Evolutionary conservation across 176 grass and related monocot species (phyloP).

Genomic region (Canna indica): DNA sequence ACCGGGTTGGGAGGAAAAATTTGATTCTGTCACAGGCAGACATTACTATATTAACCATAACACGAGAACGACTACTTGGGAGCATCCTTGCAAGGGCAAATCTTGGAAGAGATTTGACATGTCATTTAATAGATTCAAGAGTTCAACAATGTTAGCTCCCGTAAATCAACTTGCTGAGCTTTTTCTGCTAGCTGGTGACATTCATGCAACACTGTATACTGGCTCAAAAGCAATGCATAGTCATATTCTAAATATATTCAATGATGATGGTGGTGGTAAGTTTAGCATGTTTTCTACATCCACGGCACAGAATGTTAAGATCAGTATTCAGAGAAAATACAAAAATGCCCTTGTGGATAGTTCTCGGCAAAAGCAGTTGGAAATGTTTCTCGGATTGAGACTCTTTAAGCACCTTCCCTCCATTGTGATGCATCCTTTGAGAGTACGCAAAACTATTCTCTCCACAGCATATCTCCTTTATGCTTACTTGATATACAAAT

Average conservation of each 20-base stretch:
- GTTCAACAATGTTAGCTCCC: slow-evolving; percentile 74
- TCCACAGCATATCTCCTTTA: neutral
- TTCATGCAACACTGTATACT: slow-evolving; percentile 98
- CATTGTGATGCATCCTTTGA: slow-evolving; percentile 68
- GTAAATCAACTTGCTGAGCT: slow-evolving; percentile 88
- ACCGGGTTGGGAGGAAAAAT: slow-evolving; percentile 87
- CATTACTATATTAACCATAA: slow-evolving; percentile 94
- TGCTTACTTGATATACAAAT: neutral
- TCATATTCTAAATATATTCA: slow-evolving; percentile 97
- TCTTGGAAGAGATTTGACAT: slow-evolving; percentile 97
- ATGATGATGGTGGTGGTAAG: slow-evolving; percentile 70
- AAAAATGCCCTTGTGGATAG: slow-evolving; percentile 77
- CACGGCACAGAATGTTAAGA: slow-evolving; percentile 94
- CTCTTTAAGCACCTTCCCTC: slow-evolving; percentile 96
- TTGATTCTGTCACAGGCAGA: slow-evolving; percentile 85
- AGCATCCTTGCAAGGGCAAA: slow-evolving; percentile 79
- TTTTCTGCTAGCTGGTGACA: slow-evolving; percentile 92
- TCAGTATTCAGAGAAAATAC: slow-evolving; percentile 78
- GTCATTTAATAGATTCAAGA: slow-evolving; percentile 90
- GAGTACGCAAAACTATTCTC: slow-evolving; percentile 44
- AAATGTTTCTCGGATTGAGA: slow-evolving; percentile 98
- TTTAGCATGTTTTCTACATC: slow-evolving; percentile 89
- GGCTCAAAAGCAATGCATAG: slow-evolving; percentile 99
- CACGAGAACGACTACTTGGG: slow-evolving; percentile 79
- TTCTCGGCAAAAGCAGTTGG: slow-evolving; percentile 94